Base-by-base conservation (phyloP, 805 yeast genomes). In the Pichia californica region DNA sequence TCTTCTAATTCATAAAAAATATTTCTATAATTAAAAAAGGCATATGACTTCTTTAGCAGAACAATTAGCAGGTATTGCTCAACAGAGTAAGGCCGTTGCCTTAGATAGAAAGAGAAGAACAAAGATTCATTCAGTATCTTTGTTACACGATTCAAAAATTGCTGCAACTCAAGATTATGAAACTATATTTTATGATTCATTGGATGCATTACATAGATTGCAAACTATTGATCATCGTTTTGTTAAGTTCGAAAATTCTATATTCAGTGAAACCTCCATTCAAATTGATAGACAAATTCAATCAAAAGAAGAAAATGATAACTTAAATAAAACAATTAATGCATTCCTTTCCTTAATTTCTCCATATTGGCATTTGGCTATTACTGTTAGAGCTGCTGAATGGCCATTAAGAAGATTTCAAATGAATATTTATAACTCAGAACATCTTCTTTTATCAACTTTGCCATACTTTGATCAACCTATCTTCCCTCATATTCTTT, bases 91-190 rank as follows among this genome's bases (percentile, higher is more conserved):
- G 37, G 77, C 91, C 29, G 77, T 85, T 41, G 88, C 88, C 3
- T 70, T 84, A 50, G 97, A 91, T 60, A 77, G 97, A 62, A 88
- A 88, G 63, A 73, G 77, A 54, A 74, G 97, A 62, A 86, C 88
- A 49, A 85, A 83, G 62, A 68, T 88, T 45, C 99, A 93, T 59
- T 79, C 95, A 31, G 81, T 87, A 31, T 93, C 99, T 38, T 76
- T 93, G 51, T 74, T 93, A 23, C 89, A 83, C 61, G 94, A 87
- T 34, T 73, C 96, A 9, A 79, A 82, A 54, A 80, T 79, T 48
- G 99, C 99, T 15, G 86, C 94, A n/a, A 76, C 89, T 29, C 98
- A 93, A 67, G 99, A 93, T 61, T 89, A 77, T 56, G 96, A 88
- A 53, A 71, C 82, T 36, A 79, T 93, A 45, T 84, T 73, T 57